These are phyloP conservation scores for Phytomonas francai DNA, from an alignment of 208 protist genomes.

Conservation along the genomic window DNA sequence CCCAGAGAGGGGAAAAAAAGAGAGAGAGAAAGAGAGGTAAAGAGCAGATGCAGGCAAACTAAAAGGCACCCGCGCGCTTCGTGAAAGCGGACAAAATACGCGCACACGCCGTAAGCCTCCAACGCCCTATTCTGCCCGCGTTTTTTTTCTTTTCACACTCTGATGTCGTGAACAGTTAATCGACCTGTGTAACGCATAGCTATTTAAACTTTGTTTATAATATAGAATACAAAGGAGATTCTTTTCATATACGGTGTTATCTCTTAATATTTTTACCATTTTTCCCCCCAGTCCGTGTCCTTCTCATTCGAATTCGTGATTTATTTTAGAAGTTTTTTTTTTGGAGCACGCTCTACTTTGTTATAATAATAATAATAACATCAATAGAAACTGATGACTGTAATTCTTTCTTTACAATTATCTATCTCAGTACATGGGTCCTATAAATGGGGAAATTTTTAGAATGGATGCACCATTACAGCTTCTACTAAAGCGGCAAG, in stretches of 20 bases:
- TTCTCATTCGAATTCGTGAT: neutral
- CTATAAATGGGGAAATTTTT: slow-evolving; percentile 5
- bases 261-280: neutral
- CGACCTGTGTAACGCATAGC: too few relatives aligned
- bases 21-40: slow-evolving; percentile 4
- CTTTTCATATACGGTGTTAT: neutral
- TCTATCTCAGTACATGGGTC: slow-evolving; percentile 8
- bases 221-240: too few relatives aligned
- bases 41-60: neutral
- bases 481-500: neutral
- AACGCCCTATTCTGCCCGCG: too few relatives aligned
- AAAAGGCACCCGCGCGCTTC: too few relatives aligned
- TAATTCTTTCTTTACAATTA: slow-evolving; percentile 17
- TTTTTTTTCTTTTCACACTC: too few relatives aligned
- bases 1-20: slow-evolving; percentile 4
- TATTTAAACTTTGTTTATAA: too few relatives aligned
- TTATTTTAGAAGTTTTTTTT: neutral
- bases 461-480: neutral
- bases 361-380: neutral
- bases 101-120: too few relatives aligned
- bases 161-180: too few relatives aligned
- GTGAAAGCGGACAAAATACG: too few relatives aligned
- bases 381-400: neutral
- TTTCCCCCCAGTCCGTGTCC: neutral
- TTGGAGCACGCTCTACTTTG: neutral